Evolutionary conservation across 2,329 filamentous ascomycete species (phyloP), one percentile per base, ranked within the genome.

Genomic region (Cladosporium sphaerospermum): DNA sequence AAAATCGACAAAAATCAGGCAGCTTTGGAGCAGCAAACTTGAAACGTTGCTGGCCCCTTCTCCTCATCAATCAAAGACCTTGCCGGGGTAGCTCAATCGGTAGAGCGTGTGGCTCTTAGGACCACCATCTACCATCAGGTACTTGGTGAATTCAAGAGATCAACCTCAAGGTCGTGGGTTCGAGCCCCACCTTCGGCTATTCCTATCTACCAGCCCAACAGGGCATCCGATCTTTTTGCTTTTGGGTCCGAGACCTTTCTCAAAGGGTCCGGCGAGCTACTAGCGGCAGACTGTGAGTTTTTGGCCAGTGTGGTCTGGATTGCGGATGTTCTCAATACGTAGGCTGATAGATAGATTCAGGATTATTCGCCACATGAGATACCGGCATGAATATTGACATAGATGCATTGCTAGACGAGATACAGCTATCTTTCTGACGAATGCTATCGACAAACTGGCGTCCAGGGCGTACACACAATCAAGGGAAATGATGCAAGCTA

Each of bases 11-110:
- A 11, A 11, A 11, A 41, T 41, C 39, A 14, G 4, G 4, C 1
- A 4, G 13, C 1, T 9, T 13, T 41, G n/a, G 34, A 39, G 2
- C n/a, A 2, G 16, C n/a, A 18, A 1, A 3, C 23, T 28, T 28
- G 23, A 28, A 1, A 28, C 23, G 5, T 28, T 28, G 23, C 23
- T 7, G 23, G 7, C 34, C 34, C 3, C 16, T 5, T 7, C 14
- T 13, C 44, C 13, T 13, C 48, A 51, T 43, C 48, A 44, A 44
- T 28, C 31, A 51, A 39, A 19, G 40, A 34, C 45, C 36, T 39
- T 60, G 73, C 73, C 72, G 67, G 72, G 72, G 70, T 75, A 75
- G 73, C 73, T 75, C 73, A 75, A 75, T 75, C 71, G 73, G 72
- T 70, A 74, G 72, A 74, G 72, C 71, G 72, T 74, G 45, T 47